Evolutionary conservation across 2,329 filamentous ascomycete genomes (phyloP).

Genomic region (Pseudocercospora fijiensis): DNA sequence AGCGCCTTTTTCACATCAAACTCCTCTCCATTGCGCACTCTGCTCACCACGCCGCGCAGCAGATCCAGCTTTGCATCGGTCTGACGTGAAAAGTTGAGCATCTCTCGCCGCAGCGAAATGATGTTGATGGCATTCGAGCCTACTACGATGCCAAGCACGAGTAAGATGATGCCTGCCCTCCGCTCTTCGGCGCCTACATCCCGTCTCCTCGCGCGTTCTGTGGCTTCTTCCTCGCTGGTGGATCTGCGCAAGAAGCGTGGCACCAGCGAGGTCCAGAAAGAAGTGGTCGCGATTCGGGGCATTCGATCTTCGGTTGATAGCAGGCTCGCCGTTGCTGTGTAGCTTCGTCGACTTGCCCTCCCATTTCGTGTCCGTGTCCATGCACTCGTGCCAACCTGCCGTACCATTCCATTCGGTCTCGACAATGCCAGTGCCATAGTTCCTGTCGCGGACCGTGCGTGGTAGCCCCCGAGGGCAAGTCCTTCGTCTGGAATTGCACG

Average conservation of each 20-base stretch:
- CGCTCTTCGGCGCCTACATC: constrained; percentile 38
- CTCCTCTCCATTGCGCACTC: constrained; percentile 67
- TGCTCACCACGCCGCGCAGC: constrained; percentile 72
- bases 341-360: constrained; percentile 10
- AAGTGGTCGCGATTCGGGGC: constrained; percentile 38
- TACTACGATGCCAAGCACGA: constrained; percentile 70
- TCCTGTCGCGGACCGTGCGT: not conserved
- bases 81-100: constrained; percentile 67
- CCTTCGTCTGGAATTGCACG: not conserved
- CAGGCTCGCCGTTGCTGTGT: constrained; percentile 12
- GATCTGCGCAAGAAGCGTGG: constrained; percentile 36
- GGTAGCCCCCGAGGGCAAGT: not conserved
- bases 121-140: constrained; percentile 95
- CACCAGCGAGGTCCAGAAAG: constrained; percentile 40
- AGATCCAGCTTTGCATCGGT: constrained; percentile 76
- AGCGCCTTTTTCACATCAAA: constrained; percentile 82
- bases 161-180: constrained; percentile 64
- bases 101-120: constrained; percentile 75
- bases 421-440: constrained; percentile 16
- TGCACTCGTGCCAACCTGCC: not conserved
- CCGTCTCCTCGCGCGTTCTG: constrained; percentile 20
- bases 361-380: not conserved
- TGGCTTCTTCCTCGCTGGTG: constrained; percentile 22
- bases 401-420: constrained; percentile 8
- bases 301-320: constrained; percentile 23